Percentiles rank a stretch among this genome's conserved stretches.
Evolutionary conservation across 192 early-diverging fungal genomes (phyloP).

Genomic region (Gryganskiella cystojenkinii): DNA sequence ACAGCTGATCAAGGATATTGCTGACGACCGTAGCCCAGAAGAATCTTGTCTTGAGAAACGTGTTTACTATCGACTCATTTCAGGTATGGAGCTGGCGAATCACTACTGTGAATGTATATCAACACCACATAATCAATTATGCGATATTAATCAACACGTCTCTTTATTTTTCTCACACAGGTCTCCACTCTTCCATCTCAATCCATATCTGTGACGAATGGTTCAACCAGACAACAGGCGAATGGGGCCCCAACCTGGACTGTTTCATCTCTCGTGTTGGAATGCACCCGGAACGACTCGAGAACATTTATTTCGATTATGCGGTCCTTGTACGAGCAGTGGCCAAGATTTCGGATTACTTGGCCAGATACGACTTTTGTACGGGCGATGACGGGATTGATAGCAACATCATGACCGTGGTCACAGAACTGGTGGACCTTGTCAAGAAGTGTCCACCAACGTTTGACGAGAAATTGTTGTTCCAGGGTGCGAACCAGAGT

Average conservation of each 20-base stretch:
- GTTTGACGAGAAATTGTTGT: slow-evolving; percentile 93
- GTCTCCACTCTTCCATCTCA: slow-evolving; percentile 96
- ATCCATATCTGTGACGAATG: slow-evolving; percentile 97
- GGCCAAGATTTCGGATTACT: slow-evolving; percentile 82
- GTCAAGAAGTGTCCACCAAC: slow-evolving; percentile 76
- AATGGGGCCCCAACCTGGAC: slow-evolving; percentile 90
- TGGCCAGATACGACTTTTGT: slow-evolving; percentile 80
- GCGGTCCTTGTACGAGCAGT: slow-evolving; percentile 87
- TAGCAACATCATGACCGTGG: slow-evolving; percentile 59
- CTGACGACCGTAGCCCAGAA: slow-evolving; percentile 42
- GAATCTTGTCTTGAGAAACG: slow-evolving; percentile 85
- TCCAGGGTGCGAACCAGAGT: slow-evolving; percentile 50
- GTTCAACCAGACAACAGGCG: slow-evolving; percentile 86
- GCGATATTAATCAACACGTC: not conserved
- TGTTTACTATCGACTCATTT: slow-evolving; percentile 81
- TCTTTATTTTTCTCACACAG: slow-evolving; percentile 11
- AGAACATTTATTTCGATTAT: slow-evolving; percentile 97
- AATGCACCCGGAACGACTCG: slow-evolving; percentile 87
- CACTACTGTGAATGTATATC: not conserved
- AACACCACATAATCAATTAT: not conserved
- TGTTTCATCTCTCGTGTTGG: slow-evolving; percentile 94
- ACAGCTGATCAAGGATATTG: slow-evolving; percentile 25
- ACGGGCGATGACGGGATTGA: slow-evolving; percentile 72
- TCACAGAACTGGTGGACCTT: slow-evolving; percentile 67
- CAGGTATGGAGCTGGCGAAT: slow-evolving; percentile 42